Evolutionary conservation across 2,329 filamentous ascomycete species (phyloP).

Genomic region (Shiraia bambusicola): DNA sequence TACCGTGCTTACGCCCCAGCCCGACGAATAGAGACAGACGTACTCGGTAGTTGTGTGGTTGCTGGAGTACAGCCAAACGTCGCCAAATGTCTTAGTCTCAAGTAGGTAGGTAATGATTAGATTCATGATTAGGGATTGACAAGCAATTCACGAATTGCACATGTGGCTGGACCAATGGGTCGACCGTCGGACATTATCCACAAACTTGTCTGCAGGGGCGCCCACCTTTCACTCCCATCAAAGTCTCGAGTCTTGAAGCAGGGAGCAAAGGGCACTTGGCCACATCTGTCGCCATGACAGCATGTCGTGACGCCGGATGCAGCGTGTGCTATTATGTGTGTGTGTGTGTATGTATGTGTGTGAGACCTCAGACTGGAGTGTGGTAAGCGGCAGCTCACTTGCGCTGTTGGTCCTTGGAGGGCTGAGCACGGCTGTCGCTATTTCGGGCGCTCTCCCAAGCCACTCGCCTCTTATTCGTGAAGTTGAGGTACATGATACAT

Average conservation of each 20-base stretch:
- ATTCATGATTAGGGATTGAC: too few species aligned
- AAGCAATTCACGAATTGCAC: conserved; percentile 5
- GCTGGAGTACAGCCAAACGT: too few species aligned
- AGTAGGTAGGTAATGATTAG: too few species aligned
- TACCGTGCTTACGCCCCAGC: conserved; percentile 35
- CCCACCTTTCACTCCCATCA: too few species aligned
- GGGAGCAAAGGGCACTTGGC: not conserved
- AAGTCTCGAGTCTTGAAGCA: conserved; percentile 3
- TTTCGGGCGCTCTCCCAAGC: conserved; percentile 36
- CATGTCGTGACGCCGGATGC: conserved; percentile 23
- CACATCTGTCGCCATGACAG: conserved; percentile 17
- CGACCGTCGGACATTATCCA: conserved; percentile 15
- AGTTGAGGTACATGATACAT: too few species aligned
- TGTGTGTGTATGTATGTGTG: too few species aligned
- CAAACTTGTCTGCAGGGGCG: conserved; percentile 22
- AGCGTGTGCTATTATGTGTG: conserved; percentile 12
- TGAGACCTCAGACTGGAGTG: too few species aligned
- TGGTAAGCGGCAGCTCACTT: conserved; percentile 19
- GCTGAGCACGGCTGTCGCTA: conserved; percentile 37
- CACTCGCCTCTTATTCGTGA: conserved; percentile 19
- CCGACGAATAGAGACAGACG: conserved; percentile 28
- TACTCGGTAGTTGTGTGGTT: too few species aligned
- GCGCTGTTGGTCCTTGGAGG: conserved; percentile 32
- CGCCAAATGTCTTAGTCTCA: conserved; percentile 9
- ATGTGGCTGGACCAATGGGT: conserved; percentile 21